These are phyloP conservation scores for Ceratocystis destructans DNA, from an alignment of 2,329 filamentous ascomycete species.

Conservation along the genomic window DNA sequence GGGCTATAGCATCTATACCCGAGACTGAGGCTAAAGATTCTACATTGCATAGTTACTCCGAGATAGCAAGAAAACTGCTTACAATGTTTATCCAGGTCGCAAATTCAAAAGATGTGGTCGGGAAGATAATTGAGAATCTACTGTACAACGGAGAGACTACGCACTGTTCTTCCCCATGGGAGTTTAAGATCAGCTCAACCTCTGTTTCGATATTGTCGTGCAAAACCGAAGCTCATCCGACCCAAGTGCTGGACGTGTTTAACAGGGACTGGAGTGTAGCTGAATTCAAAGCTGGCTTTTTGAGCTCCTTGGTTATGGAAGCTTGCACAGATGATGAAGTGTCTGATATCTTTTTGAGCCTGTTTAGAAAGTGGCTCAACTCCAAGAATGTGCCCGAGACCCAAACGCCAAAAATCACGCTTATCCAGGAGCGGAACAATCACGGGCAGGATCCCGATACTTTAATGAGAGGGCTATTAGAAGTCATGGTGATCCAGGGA, in stretches of 20 bases:
- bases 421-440: conserved; percentile 25
- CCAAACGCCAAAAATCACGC: conserved; percentile 23
- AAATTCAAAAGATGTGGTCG: conserved; percentile 37
- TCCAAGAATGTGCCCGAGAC: conserved; percentile 19
- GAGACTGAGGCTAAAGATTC: conserved; percentile 28
- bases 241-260: conserved; percentile 9
- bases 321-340: conserved; percentile 42
- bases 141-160: conserved; percentile 38
- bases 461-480: conserved; percentile 36
- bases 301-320: conserved; percentile 37
- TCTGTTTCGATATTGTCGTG: conserved; percentile 25
- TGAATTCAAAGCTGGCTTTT: conserved; percentile 34
- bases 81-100: conserved; percentile 45
- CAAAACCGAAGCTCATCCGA: background rate
- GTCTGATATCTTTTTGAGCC: conserved; percentile 45
- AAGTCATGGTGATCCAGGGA: conserved; percentile 49
- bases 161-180: conserved; percentile 32
- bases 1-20: conserved; percentile 39
- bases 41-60: conserved; percentile 30
- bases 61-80: conserved; percentile 38
- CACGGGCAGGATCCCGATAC: conserved; percentile 23
- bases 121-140: conserved; percentile 39
- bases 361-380: conserved; percentile 46
- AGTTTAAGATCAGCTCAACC: conserved; percentile 31
- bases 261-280: conserved; percentile 33